Conservation (phyloP, 2,329 filamentous ascomycete genomes). For the Penicillium sumatraense region DNA sequence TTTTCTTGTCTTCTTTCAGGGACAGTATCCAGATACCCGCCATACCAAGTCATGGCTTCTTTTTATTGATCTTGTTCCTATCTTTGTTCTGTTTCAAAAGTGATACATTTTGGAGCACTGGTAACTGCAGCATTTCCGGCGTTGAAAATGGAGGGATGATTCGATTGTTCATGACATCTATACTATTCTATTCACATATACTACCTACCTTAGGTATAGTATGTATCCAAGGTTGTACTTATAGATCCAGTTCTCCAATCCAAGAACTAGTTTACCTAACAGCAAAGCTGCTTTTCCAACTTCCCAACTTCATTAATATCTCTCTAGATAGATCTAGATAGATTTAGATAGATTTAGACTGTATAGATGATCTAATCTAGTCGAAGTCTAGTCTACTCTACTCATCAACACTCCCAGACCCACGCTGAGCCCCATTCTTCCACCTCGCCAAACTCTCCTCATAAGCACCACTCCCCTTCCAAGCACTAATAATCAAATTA, state of each 20-base stretch:
- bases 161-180: conserved; percentile 10
- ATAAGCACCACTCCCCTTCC: conserved; percentile 84
- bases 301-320: not conserved
- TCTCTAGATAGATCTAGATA: no score
- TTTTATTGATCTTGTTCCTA: not conserved
- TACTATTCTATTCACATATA: conserved; percentile 10
- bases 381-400: no score
- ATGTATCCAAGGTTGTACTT: no score
- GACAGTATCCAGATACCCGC: conserved; percentile 30
- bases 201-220: no score
- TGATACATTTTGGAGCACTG: conserved; percentile 22
- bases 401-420: conserved; percentile 41
- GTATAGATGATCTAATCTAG: no score
- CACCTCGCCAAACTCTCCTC: conserved; percentile 49
- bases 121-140: conserved; percentile 32
- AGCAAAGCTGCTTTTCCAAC: no score
- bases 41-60: conserved; percentile 25
- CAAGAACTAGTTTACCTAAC: no score
- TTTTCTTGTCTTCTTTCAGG: conserved; percentile 15
- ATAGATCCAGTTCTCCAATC: conserved; percentile 17
- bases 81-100: conserved; percentile 10
- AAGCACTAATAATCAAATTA: conserved; percentile 84
- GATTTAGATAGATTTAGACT: no score
- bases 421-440: conserved; percentile 45
- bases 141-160: conserved; percentile 22